These are phyloP conservation scores for Tricholoma furcatifolium DNA, from an alignment of 768 basidiomycete genomes.

Conservation along the genomic window DNA sequence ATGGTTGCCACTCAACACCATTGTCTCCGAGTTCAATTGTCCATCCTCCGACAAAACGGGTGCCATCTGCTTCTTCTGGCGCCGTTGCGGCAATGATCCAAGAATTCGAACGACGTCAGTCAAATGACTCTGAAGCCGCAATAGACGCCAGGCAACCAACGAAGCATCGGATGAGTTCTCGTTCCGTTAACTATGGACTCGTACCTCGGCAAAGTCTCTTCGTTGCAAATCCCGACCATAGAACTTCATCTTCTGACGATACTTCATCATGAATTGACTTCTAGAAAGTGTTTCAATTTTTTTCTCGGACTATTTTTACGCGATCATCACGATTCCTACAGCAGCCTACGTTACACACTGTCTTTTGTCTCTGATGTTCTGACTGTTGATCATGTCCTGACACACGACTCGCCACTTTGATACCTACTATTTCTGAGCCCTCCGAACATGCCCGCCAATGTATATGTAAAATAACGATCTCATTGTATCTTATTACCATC, in stretches of 20 bases:
- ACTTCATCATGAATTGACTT: slow-evolving; percentile 11
- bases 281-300: slow-evolving; percentile 1
- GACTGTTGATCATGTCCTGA: background rate
- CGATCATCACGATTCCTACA: slow-evolving; percentile 2
- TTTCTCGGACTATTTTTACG: slow-evolving; percentile 4
- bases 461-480: background rate
- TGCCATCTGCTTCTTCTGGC: slow-evolving; percentile 18
- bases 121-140: slow-evolving; percentile 41
- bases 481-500: slow-evolving; percentile 8
- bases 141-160: slow-evolving; percentile 37
- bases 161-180: slow-evolving; percentile 29
- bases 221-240: slow-evolving; percentile 69
- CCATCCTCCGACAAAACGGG: slow-evolving; percentile 8
- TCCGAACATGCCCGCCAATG: background rate
- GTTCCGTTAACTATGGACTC: slow-evolving; percentile 60
- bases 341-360: background rate
- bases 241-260: slow-evolving; percentile 19
- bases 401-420: too few species aligned
- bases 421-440: background rate
- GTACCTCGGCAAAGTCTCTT: slow-evolving; percentile 63
- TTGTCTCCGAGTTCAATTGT: background rate
- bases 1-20: background rate
- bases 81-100: slow-evolving; percentile 52
- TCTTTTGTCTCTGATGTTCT: slow-evolving; percentile 2
- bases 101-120: slow-evolving; percentile 58